A percentile compares a stretch with the other conserved stretches of the same genome.
Evolutionary conservation across 805 yeast genomes (phyloP).

Genomic region (Candida ficus): DNA sequence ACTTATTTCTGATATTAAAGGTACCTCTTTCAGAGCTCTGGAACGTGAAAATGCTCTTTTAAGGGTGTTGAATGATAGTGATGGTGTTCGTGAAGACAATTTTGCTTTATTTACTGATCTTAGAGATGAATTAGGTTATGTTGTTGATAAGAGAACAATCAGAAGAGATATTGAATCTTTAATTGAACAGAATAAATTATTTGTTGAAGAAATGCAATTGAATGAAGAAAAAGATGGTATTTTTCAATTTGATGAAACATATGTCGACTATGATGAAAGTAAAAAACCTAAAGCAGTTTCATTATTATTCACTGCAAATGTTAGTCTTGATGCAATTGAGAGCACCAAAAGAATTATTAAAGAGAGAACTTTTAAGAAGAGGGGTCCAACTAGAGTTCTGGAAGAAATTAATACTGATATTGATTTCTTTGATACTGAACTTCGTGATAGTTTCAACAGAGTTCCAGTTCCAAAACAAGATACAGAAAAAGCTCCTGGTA

Average conservation of each 20-base stretch:
- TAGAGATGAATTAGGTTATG: conserved; percentile 36
- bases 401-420: conserved; percentile 19
- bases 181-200: conserved; percentile 27
- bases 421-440: conserved; percentile 24
- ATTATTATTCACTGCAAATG: conserved; percentile 24
- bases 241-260: conserved; percentile 6
- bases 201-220: conserved; percentile 14
- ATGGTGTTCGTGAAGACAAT: conserved; percentile 44
- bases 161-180: conserved; percentile 37
- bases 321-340: conserved; percentile 18
- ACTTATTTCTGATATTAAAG: conserved; percentile 30
- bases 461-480: conserved; percentile 1
- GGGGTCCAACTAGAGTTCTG: background rate
- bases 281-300: conserved; percentile 3
- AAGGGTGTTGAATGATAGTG: conserved; percentile 34
- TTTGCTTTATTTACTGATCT: conserved; percentile 34
- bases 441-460: conserved; percentile 16
- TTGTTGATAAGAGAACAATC: conserved; percentile 52
- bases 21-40: conserved; percentile 37
- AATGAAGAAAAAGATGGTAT: conserved; percentile 11
- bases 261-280: background rate
- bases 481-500: background rate
- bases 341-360: conserved; percentile 7
- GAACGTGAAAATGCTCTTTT: conserved; percentile 41
- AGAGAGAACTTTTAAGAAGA: background rate